phyloP scores from a whole-genome alignment of 129 eudicot species.

The Centella asiatica region DNA sequence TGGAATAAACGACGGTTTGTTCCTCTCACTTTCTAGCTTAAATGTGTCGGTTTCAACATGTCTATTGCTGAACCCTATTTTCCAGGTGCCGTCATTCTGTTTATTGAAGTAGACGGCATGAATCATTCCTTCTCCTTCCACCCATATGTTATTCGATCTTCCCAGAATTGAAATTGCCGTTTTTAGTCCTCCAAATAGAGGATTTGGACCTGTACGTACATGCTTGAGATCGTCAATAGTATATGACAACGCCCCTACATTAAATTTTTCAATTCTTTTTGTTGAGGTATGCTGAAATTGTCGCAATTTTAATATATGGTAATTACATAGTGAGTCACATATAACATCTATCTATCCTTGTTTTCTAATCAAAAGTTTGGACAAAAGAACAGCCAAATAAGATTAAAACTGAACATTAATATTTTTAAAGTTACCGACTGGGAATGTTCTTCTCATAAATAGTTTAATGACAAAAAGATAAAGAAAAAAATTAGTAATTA shows the following conservation, averaged over 20 bases:
- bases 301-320: too few species aligned
- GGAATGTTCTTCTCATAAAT: too few species aligned
- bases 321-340: too few species aligned
- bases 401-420: too few species aligned
- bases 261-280: too few species aligned
- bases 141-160: conserved; percentile 57
- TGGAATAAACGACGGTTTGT: conserved; percentile 59
- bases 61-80: conserved; percentile 38
- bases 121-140: conserved; percentile 91
- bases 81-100: conserved; percentile 36
- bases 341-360: too few species aligned
- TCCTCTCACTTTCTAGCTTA: conserved; percentile 35
- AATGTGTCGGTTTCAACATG: conserved; percentile 57
- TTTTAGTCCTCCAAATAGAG: conserved; percentile 66
- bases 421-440: too few species aligned
- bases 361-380: too few species aligned
- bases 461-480: too few species aligned
- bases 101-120: conserved; percentile 56
- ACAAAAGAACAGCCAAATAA: too few species aligned
- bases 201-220: conserved; percentile 49
- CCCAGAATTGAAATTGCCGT: conserved; percentile 56
- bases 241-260: not conserved
- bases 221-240: not conserved
- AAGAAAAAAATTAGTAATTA: too few species aligned
- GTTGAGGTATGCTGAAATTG: too few species aligned